phyloP scores from a whole-genome alignment of 495 filamentous ascomycete species.

The Aspergillus olivimuriae region DNA sequence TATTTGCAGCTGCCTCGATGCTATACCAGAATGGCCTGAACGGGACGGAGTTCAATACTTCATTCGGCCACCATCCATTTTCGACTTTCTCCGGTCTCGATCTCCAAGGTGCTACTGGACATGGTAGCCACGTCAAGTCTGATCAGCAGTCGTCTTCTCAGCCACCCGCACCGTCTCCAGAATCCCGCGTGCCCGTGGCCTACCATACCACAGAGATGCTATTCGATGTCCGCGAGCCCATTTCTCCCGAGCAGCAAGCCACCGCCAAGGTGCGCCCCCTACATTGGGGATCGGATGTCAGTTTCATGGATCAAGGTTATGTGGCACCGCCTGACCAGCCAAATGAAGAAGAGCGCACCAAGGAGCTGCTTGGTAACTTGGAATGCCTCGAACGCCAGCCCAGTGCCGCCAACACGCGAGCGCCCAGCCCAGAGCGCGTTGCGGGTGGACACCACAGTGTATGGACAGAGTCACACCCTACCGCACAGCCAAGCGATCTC shows the following conservation, averaged over 20 bases:
- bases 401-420: conserved; percentile 51
- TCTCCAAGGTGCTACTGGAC: conserved; percentile 12
- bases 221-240: conserved; percentile 37
- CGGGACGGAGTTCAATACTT: conserved; percentile 22
- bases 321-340: conserved; percentile 46
- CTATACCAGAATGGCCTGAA: conserved; percentile 35
- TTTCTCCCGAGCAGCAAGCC: conserved; percentile 34
- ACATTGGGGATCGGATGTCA: conserved; percentile 61
- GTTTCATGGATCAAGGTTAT: conserved; percentile 54
- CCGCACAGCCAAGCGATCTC: conserved; percentile 6
- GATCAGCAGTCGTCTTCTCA: conserved; percentile 10
- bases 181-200: conserved; percentile 22
- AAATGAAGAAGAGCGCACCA: conserved; percentile 48
- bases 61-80: conserved; percentile 27
- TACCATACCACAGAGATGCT: conserved; percentile 42
- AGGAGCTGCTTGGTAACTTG: conserved; percentile 46
- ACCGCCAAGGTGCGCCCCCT: conserved; percentile 35
- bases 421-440: conserved; percentile 47
- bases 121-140: conserved; percentile 16
- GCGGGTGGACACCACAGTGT: conserved; percentile 11
- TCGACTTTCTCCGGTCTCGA: conserved; percentile 20
- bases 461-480: conserved; percentile 8
- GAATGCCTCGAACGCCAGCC: conserved; percentile 47
- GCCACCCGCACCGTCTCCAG: conserved; percentile 12
- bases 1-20: conserved; percentile 47